phyloP scores from a whole-genome alignment of 495 filamentous ascomycete genomes.

The Ramalina peruviana region DNA sequence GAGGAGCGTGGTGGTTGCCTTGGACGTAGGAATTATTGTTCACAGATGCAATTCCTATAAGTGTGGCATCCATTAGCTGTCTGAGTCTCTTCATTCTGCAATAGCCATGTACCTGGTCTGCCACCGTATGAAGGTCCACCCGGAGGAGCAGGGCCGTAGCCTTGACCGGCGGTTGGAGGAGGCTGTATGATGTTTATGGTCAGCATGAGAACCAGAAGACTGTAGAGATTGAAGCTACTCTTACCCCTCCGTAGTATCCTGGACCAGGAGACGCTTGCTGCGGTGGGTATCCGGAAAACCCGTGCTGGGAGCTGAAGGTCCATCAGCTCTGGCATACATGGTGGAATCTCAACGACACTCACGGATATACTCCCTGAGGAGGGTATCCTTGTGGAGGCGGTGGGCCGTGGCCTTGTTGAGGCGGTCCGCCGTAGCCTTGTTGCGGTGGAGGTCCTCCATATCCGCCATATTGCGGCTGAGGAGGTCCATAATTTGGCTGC shows the following conservation, averaged over 20 bases:
- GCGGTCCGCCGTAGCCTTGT: conserved; percentile 10
- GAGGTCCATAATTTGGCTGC: conserved; percentile 23
- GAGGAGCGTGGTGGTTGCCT: conserved; percentile 23
- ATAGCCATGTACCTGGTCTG: conserved; percentile 21
- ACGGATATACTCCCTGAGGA: conserved; percentile 11
- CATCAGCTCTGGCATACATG: neutral
- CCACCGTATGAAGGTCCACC: conserved; percentile 27
- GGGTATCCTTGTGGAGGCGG: conserved; percentile 10
- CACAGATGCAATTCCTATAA: conserved; percentile 14
- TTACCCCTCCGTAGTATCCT: conserved; percentile 20
- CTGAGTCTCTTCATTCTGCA: neutral
- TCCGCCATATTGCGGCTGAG: conserved; percentile 24
- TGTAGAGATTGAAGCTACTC: neutral
- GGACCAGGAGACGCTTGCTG: conserved; percentile 26
- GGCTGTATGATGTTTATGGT: conserved; percentile 25
- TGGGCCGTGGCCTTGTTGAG: conserved; percentile 11
- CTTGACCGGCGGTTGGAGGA: conserved; percentile 18
- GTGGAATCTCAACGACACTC: neutral
- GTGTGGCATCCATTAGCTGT: neutral
- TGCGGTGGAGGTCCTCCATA: conserved; percentile 22
- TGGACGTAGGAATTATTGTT: conserved; percentile 24
- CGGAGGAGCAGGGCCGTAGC: conserved; percentile 19
- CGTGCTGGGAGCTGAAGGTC: conserved; percentile 5
- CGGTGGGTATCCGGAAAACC: conserved; percentile 14
- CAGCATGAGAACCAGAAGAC: neutral